These are phyloP conservation scores for Monilinia fructigena DNA, from an alignment of 2,329 filamentous ascomycete genomes.

Conservation along the genomic window DNA sequence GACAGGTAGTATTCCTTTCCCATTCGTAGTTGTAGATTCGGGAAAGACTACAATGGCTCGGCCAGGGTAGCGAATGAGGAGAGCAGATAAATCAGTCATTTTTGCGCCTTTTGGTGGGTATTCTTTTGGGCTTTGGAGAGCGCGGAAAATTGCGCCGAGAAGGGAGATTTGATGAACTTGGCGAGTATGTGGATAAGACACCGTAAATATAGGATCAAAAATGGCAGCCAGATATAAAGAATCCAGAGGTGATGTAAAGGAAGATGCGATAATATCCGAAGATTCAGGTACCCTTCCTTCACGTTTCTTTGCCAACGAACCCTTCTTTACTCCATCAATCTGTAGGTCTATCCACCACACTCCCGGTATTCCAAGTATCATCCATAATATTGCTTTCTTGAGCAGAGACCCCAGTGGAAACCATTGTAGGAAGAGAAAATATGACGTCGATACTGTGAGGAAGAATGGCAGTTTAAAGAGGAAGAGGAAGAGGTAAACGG, in stretches of 20 bases:
- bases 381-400: constrained; percentile 86
- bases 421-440: constrained; percentile 81
- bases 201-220: constrained; percentile 92
- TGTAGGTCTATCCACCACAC: constrained; percentile 99
- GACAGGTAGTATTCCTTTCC: constrained; percentile 81
- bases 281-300: constrained; percentile 72
- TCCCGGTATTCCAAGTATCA: constrained; percentile 80
- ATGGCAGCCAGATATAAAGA: constrained; percentile 91
- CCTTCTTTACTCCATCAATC: constrained; percentile 92
- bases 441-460: constrained; percentile 62
- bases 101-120: constrained; percentile 47
- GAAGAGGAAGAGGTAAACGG: constrained; percentile 72
- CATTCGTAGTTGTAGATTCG: constrained; percentile 92
- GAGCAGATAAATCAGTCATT: constrained; percentile 59
- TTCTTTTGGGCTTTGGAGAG: constrained; percentile 60
- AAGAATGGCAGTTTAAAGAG: constrained; percentile 77
- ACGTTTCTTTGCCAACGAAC: constrained; percentile 75
- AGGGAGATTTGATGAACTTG: constrained; percentile 77
- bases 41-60: constrained; percentile 85
- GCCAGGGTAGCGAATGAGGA: constrained; percentile 67
- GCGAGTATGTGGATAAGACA: constrained; percentile 72
- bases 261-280: constrained; percentile 81
- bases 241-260: constrained; percentile 90
- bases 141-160: constrained; percentile 69
- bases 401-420: constrained; percentile 67